A percentile compares a stretch with the other conserved stretches of the same genome.
Evolutionary conservation across 805 yeast genomes (phyloP).

Genomic region (Yamadazyma akitaensis): DNA sequence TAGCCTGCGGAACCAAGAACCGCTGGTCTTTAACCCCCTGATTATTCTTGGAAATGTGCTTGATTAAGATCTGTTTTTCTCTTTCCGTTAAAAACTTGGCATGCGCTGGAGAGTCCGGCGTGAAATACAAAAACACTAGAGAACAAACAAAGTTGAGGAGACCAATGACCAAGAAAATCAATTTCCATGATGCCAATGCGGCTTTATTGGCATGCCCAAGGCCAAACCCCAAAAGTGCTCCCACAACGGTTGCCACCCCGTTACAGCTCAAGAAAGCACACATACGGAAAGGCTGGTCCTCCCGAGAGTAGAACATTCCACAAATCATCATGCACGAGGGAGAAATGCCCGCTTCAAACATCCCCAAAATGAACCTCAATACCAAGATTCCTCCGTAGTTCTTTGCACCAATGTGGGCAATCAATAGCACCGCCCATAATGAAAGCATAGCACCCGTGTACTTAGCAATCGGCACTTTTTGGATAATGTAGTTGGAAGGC

Average conservation of each 20-base stretch:
- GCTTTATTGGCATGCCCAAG: conserved; percentile 25
- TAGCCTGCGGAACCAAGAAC: conserved; percentile 19
- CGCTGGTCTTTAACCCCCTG: conserved; percentile 24
- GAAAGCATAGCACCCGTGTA: conserved; percentile 17
- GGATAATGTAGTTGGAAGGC: conserved; percentile 21
- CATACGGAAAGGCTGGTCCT: conserved; percentile 35
- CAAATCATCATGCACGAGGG: conserved; percentile 42
- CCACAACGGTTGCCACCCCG: conserved; percentile 25
- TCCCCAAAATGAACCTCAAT: conserved; percentile 40
- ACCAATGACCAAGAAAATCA: conserved; percentile 20
- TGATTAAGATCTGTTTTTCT: conserved; percentile 25
- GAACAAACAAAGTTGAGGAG: conserved; percentile 20
- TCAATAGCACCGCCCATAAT: conserved; percentile 21
- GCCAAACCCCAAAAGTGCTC: conserved; percentile 25
- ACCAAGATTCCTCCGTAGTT: conserved; percentile 33
- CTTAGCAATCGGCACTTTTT: conserved; percentile 19
- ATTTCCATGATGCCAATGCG: conserved; percentile 24
- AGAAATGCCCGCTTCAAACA: conserved; percentile 25
- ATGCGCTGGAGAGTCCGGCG: conserved; percentile 25
- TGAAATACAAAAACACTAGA: conserved; percentile 15
- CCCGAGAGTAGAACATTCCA: conserved; percentile 47
- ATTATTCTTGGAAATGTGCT: conserved; percentile 19
- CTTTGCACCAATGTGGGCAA: conserved; percentile 28
- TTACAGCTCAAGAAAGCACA: conserved; percentile 26
- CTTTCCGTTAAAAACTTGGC: conserved; percentile 31